Base-by-base conservation (phyloP, 2,329 filamentous ascomycete species). In the Sordariomycetes sp. region DNA sequence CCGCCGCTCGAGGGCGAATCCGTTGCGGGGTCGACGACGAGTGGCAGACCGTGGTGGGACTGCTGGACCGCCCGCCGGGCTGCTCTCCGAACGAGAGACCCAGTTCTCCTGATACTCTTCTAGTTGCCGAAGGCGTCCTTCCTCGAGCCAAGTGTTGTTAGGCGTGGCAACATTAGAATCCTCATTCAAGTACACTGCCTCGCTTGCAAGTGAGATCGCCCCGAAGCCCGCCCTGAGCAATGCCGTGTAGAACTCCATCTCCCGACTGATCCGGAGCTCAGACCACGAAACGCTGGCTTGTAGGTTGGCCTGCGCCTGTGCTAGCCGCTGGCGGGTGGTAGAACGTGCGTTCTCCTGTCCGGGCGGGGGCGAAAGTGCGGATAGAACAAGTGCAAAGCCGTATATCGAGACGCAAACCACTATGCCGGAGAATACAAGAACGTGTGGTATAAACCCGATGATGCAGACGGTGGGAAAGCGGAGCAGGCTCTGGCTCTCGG, bases 211-310 rank as follows among this genome's bases (percentile, higher is more conserved):
- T 0, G 90, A 96, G 61, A 97, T 83, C 14, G 93, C 86, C 12
- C 86, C 86, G 67, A 97, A 97, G 0, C 94, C 94, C 40, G 90
- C 83, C 60, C 92, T 86, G 3, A 97, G 78, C 4, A 97, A 76
- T 0, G 90, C 89, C 0, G 91, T 96, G 69, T 97, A 99, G 68
- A 97, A 97, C 69, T 99, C 94, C 77, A 97, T 95, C 58, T 90
- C 85, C 76, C 88, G 85, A 51, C 86, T 89, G 58, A 97, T 82
- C 14, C 86, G 83, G 43, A 97, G 83, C 46, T 88, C 86, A 1
- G 88, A 88, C 24, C 97, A 79, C 14, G 94, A 91, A 3, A 93
- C 83, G 60, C 94, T 94, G 2, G 92, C 92, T 71, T 97, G 92
- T 79, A 97, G 87, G 64, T 97, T 97, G 54, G 82, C 82, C 66